Percentiles rank a stretch among this genome's conserved stretches.
These are phyloP conservation scores for Saturnispora saitoi DNA, from an alignment of 805 yeast species.

Conservation along the genomic window DNA sequence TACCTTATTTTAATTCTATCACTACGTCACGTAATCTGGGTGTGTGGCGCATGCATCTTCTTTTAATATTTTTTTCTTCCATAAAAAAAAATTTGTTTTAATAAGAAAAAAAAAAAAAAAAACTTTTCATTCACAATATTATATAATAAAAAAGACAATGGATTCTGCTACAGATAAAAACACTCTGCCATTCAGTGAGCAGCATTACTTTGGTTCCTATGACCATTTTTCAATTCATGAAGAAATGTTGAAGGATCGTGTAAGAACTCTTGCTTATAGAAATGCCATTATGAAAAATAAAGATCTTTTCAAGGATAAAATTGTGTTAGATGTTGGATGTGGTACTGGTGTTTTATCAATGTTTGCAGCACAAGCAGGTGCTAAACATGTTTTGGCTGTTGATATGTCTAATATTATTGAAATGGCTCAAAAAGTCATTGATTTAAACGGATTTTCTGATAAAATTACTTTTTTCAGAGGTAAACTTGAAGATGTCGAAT, in stretches of 20 bases:
- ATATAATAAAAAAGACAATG: background rate
- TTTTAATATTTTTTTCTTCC: background rate
- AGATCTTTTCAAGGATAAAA: slow-evolving; percentile 81
- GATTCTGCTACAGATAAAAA: slow-evolving; percentile 61
- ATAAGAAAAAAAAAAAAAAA: background rate
- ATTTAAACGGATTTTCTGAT: slow-evolving; percentile 74
- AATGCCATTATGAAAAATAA: slow-evolving; percentile 87
- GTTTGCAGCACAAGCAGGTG: slow-evolving; percentile 99
- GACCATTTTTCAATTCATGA: slow-evolving; percentile 98
- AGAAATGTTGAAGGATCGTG: slow-evolving; percentile 95
- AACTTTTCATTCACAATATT: background rate
- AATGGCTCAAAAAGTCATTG: slow-evolving; percentile 87
- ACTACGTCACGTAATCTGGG: background rate
- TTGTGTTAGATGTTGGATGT: slow-evolving; percentile 96
- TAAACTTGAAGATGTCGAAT: slow-evolving; percentile 81
- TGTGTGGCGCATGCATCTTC: background rate
- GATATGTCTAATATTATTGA: slow-evolving; percentile 95
- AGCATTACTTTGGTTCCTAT: slow-evolving; percentile 90
- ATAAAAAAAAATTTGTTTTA: background rate
- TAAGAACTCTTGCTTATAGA: slow-evolving; percentile 85
- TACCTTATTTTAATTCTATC: too few species aligned
- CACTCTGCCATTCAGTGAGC: slow-evolving; percentile 63
- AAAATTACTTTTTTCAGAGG: slow-evolving; percentile 86
- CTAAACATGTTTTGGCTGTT: slow-evolving; percentile 93
- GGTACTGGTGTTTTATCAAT: slow-evolving; percentile 97